These are phyloP conservation scores for Chlorella sp. DNA, from an alignment of 139 green algal species.

Conservation along the genomic window DNA sequence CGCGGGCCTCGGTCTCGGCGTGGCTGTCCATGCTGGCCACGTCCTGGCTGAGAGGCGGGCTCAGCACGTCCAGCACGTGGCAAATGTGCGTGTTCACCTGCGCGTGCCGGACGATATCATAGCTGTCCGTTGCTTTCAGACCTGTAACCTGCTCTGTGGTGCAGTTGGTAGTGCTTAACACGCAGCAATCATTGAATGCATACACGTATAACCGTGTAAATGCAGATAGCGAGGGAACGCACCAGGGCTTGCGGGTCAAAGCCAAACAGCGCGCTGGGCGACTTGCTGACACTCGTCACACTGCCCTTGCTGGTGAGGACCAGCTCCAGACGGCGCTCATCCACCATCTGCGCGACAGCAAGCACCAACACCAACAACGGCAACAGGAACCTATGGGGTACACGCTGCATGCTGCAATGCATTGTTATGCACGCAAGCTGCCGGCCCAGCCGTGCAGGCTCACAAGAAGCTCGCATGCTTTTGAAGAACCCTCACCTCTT, in stretches of 20 bases:
- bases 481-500: no score
- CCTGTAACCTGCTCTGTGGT: neutral
- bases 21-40: neutral
- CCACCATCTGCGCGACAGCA: neutral
- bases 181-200: neutral
- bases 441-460: no score
- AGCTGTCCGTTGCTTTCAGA: neutral
- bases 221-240: neutral
- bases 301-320: neutral
- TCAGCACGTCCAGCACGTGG: constrained; percentile 3
- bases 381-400: no score
- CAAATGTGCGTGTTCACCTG: neutral
- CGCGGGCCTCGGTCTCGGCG: neutral
- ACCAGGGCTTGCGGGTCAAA: constrained; percentile 3
- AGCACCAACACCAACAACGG: neutral
- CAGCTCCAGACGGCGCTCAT: constrained; percentile 4
- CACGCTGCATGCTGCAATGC: no score
- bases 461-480: no score
- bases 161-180: neutral
- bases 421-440: no score
- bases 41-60: neutral
- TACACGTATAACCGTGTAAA: no score
- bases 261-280: constrained; percentile 1
- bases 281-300: neutral
- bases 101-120: neutral